Evolutionary conservation across 2,329 filamentous ascomycete genomes (phyloP).

Genomic region (Aspergillus sp.): DNA sequence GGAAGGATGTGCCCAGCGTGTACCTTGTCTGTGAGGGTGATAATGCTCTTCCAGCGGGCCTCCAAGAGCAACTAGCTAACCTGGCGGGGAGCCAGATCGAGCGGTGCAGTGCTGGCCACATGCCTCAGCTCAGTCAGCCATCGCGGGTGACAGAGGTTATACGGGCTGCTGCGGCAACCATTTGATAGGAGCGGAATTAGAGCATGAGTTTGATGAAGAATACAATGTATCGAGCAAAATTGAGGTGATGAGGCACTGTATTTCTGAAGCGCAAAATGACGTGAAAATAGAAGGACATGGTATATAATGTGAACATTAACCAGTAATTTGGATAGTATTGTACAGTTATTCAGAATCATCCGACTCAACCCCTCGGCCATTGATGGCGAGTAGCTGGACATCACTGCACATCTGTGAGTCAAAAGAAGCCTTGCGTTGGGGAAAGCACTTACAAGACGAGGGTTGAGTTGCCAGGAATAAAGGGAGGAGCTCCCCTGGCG

Average conservation of each 20-base stretch:
- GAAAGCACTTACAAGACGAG: slow-evolving; percentile 21
- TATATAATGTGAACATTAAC: neutral
- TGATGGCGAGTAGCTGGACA: slow-evolving; percentile 14
- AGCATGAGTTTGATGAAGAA: neutral
- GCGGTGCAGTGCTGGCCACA: neutral
- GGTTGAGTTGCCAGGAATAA: slow-evolving; percentile 22
- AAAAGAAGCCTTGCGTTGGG: neutral
- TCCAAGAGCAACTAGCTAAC: slow-evolving; percentile 6
- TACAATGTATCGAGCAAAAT: neutral
- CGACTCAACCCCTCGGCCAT: slow-evolving; percentile 7
- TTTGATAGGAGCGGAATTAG: neutral
- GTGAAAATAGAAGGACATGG: too few species aligned
- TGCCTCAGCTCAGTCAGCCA: slow-evolving; percentile 6
- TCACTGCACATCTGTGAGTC: neutral
- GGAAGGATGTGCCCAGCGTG: slow-evolving; percentile 5
- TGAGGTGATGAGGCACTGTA: neutral
- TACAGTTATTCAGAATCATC: slow-evolving; percentile 10
- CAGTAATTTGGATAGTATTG: neutral
- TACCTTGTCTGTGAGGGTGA: slow-evolving; percentile 4
- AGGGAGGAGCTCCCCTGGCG: slow-evolving; percentile 20
- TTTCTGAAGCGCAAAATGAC: neutral
- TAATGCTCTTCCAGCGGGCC: neutral
- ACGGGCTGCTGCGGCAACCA: neutral
- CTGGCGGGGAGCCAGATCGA: neutral
- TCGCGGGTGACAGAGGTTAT: slow-evolving; percentile 2